Base-by-base conservation (phyloP, 352 stramenopile genomes). In the Phytopythium vexans region DNA sequence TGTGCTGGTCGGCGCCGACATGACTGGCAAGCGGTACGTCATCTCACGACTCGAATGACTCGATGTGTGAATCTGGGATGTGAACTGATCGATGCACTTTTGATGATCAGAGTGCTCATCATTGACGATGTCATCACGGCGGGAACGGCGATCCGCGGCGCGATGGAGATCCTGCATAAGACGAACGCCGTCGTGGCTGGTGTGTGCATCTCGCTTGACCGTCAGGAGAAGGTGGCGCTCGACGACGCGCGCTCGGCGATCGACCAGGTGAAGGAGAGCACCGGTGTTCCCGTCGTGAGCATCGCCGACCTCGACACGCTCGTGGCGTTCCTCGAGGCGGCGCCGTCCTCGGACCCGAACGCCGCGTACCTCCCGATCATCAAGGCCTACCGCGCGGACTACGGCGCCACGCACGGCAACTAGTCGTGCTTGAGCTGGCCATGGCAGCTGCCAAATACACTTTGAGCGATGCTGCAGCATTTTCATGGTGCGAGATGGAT, bases 91-190 rank as follows among this genome's bases (percentile, higher is more conserved):
- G 1, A 46, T 57, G 9, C 27, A 54, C 14, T 32, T 12, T 5
- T 41, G 27, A 60, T 51, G 35, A 43, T 35, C 53, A 94, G 83
- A 37, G 96, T 99, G 16, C 71, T 99, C 36, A 94, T 99, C 56
- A 91, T 99, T 47, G 97, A 99, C 72, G 97, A 99, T 80, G 97
- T 99, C 15, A 99, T 99, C 62, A 99, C 97, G 6, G 97, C 96
- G 10, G 97, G 97, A 36, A 99, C 97, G 52, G 97, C 97, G 14
- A 99, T 99, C 59, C 85, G 94, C 34, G 95, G 99, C 65, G 95
- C 92, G 9, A 92, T 97, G 48, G 67, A 70, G 27, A 92, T 99
- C 50, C 70, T 99, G 7, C 70, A 89, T 58, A 70, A 78, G 46
- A 91, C 93, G 43, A 91, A 96, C 41, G 97, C 95, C 2, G 86